Base-by-base conservation (phyloP, 108 stramenopile species). In the Discostella stelligeroides region DNA sequence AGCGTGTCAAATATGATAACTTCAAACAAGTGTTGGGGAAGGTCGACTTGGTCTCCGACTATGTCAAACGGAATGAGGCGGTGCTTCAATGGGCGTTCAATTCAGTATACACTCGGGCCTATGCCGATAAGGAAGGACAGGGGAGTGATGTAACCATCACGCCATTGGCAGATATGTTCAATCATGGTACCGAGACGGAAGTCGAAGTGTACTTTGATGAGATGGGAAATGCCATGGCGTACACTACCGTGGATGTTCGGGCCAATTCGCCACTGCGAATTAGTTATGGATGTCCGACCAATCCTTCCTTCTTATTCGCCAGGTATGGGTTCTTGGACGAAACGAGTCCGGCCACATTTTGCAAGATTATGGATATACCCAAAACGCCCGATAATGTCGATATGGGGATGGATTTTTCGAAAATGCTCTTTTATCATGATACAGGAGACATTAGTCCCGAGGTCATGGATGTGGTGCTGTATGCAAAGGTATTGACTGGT, bases 341-440 rank as follows among this genome's bases (percentile, higher is more conserved):
- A 15, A 54, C 81, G n/a, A 72, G 62, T 57, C 81, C 81, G 7
- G 81, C 81, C 4, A 76, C 75, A 4, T 82, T 77, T 24, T 82
- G 81, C 41, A 82, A 82, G 58, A 82, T 82, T 28, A 82, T 82
- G 81, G 76, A 82, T 60, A 72, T 81, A 34, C 74, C 69, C 13
- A 73, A 66, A 23, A 74, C 68, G 6, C 62, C 60, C 5, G 81
- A 82, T 15, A 76, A 77, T 61, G 56, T 70, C 1, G 23, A 67
- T 38, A 56, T 82, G 64, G 81, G 81, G 13, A 66, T 73, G 60
- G 81, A 82, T 24, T 72, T 72, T 51, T 49, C 64, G 12, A 77
- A 68, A 48, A 74, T 82, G 81, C 18, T 82, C 6, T 82, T 82
- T 55, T 82, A 77, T 49, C 75, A 82, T 48, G 81, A 82, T 11